These are phyloP conservation scores for Cicer pinnatifidum DNA, from an alignment of 306 rosid species.

Conservation along the genomic window DNA sequence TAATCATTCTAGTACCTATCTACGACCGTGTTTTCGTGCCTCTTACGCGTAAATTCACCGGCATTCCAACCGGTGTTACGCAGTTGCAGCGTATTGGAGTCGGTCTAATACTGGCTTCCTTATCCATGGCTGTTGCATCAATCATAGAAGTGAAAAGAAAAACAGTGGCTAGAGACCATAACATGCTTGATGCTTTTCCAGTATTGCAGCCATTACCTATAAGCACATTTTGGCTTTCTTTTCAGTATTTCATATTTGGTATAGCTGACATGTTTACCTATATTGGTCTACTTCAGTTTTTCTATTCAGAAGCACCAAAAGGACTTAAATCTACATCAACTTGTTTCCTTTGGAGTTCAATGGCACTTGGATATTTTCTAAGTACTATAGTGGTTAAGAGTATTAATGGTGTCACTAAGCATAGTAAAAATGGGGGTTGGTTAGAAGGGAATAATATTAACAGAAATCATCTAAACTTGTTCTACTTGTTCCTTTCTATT, in stretches of 20 bases:
- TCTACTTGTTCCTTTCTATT: slow-evolving; percentile 76
- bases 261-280: slow-evolving; percentile 91
- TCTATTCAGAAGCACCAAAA: slow-evolving; percentile 90
- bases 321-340: slow-evolving; percentile 77
- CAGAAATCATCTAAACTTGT: slow-evolving; percentile 73
- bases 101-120: slow-evolving; percentile 74
- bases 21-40: slow-evolving; percentile 77
- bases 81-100: slow-evolving; percentile 85
- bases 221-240: slow-evolving; percentile 85
- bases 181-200: slow-evolving; percentile 79
- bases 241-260: slow-evolving; percentile 88
- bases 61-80: slow-evolving; percentile 76
- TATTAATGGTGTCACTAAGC: slow-evolving; percentile 70
- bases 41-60: slow-evolving; percentile 58
- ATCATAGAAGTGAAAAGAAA: slow-evolving; percentile 74
- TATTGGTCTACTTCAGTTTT: slow-evolving; percentile 82
- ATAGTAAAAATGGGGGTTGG: slow-evolving; percentile 74
- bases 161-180: slow-evolving; percentile 61
- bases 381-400: slow-evolving; percentile 77
- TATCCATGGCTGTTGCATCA: slow-evolving; percentile 88
- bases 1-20: slow-evolving; percentile 69
- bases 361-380: slow-evolving; percentile 83
- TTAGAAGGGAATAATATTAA: slow-evolving; percentile 84
- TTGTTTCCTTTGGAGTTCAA: slow-evolving; percentile 88
- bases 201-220: slow-evolving; percentile 72